These are phyloP conservation scores for Carnegiea gigantea DNA, from an alignment of 179 eudicot genomes.

Conservation along the genomic window DNA sequence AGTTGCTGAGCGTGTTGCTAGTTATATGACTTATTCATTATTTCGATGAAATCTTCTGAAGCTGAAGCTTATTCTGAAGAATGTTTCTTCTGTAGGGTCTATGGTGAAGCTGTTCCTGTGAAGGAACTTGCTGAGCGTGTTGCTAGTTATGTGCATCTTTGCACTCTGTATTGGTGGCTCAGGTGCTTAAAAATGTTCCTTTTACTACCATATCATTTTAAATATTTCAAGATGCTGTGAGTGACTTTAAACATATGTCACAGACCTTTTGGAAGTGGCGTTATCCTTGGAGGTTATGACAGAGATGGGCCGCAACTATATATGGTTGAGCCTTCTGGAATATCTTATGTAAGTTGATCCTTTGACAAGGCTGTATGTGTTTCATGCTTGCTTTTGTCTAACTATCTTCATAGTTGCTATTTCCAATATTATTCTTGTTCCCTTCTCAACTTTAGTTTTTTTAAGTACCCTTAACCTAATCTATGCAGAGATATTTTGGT, in stretches of 20 bases:
- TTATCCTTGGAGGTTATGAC: slow-evolving; percentile 93
- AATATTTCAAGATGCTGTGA: neutral
- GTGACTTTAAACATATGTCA: slow-evolving; percentile 3
- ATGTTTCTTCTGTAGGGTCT: slow-evolving; percentile 11
- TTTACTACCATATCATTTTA: neutral
- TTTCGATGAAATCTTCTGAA: no score
- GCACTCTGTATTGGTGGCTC: slow-evolving; percentile 99
- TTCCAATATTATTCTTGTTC: neutral
- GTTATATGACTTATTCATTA: no score
- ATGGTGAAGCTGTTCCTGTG: slow-evolving; percentile 91
- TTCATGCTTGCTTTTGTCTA: slow-evolving; percentile 1
- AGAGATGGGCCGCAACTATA: slow-evolving; percentile 92
- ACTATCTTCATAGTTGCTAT: neutral
- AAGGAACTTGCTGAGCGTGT: slow-evolving; percentile 92
- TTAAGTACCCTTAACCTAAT: neutral
- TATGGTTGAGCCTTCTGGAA: slow-evolving; percentile 95
- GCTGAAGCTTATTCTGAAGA: no score
- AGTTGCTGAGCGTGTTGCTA: no score
- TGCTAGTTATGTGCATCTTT: slow-evolving; percentile 96
- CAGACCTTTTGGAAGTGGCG: slow-evolving; percentile 92
- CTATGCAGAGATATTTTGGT: slow-evolving; percentile 77
- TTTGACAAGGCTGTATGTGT: neutral
- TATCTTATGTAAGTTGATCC: slow-evolving; percentile 75
- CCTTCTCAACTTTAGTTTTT: neutral
- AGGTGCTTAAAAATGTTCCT: slow-evolving; percentile 40